phyloP scores from a whole-genome alignment of 306 rosid species.

The Dryas alaskensis region DNA sequence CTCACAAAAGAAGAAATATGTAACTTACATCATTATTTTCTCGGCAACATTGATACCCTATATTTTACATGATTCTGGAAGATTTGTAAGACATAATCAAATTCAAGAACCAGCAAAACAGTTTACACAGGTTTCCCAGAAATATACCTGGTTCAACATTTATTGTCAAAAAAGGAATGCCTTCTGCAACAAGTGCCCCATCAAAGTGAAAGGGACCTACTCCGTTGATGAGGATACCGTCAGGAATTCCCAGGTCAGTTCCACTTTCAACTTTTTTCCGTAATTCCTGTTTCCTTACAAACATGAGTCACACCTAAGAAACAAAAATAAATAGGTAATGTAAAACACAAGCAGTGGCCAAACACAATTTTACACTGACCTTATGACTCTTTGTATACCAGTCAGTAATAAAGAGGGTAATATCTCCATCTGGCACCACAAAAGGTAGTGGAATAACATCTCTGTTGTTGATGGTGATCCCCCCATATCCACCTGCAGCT shows the following conservation, averaged over 20 bases:
- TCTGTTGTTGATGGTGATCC: constrained; percentile 74
- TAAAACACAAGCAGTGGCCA: constrained; percentile 4
- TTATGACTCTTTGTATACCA: constrained; percentile 83
- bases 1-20: background rate
- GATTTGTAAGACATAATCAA: background rate
- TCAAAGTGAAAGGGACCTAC: constrained; percentile 74
- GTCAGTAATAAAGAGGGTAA: constrained; percentile 75
- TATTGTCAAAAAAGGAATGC: constrained; percentile 62
- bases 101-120: background rate
- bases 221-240: constrained; percentile 80
- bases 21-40: background rate
- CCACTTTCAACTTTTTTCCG: constrained; percentile 68
- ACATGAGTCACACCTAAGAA: constrained; percentile 28
- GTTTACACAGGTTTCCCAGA: background rate
- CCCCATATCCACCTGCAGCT: constrained; percentile 94
- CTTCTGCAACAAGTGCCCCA: constrained; percentile 51
- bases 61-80: background rate
- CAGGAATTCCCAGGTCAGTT: constrained; percentile 66
- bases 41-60: background rate
- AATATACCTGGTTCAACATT: constrained; percentile 78
- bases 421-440: constrained; percentile 81
- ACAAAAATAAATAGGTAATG: constrained; percentile 10
- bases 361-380: constrained; percentile 38
- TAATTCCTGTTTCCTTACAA: constrained; percentile 52
- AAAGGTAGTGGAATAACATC: constrained; percentile 74